Base-by-base conservation (phyloP, 2,329 filamentous ascomycete species). In the Nothophoma quercina region DNA sequence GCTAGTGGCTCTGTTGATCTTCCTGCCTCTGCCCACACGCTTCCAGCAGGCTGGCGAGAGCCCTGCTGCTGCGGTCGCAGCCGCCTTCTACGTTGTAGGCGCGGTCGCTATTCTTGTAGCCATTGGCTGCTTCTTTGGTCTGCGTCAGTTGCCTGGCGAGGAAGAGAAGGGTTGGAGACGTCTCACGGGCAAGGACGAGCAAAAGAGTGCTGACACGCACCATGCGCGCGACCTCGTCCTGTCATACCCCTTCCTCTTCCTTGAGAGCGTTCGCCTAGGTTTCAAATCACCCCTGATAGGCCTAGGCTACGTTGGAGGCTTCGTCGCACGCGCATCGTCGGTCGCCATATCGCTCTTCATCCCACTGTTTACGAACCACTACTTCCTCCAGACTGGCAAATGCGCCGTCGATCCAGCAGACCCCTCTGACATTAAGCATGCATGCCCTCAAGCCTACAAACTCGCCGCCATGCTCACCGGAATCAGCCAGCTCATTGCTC, bases 281-380 rank as follows among this genome's bases (percentile, higher is more conserved):
- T 85, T 91, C 64, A 85, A 80, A 7, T 90, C 96, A 69, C 81
- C 86, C 8, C 85, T 89, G 62, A 96, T 99, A 56, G 88, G 86
- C 15, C 82, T 98, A 0, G 93, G 90, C 22, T 99, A 98, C 68
- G 78, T 98, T 0, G 95, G 93, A 57, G 95, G 95, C 1, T 97
- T 98, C 66, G 93, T 99, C 2, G 93, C 93, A 8, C 87, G 95
- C 49, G 93, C 95, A 7, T 97, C 93, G 0, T 96, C 92, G 0
- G 95, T 99, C 5, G 93, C 90, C 44, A 96, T 99, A 60, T 96
- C 91, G 0, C 84, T 98, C 5, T 99, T 98, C 76, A 89, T 99
- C 46, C 95, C 95, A 0, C 83, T 99, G 2, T 96, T 90, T 69
- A 86, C 97, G 64, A 98, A 98, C 71, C 88, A 91, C 19, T 96